phyloP scores from a whole-genome alignment of 2,329 filamentous ascomycete species.

The Apiospora marii region DNA sequence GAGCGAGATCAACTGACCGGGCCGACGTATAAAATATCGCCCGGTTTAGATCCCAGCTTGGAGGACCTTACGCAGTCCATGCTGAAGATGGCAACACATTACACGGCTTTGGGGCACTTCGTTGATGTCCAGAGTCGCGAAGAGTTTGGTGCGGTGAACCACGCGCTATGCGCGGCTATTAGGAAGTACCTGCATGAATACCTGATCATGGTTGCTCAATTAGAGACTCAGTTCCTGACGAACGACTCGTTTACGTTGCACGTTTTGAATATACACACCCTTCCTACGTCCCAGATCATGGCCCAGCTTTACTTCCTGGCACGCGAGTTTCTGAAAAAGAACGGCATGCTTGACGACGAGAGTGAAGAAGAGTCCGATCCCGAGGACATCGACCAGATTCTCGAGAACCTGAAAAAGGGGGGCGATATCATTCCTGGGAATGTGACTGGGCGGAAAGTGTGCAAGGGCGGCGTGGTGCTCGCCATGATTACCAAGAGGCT shows the following conservation, averaged over 20 bases:
- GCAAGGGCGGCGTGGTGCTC: constrained; percentile 96
- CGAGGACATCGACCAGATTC: constrained; percentile 90
- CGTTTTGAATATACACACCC: constrained; percentile 88
- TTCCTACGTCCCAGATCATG: constrained; percentile 91
- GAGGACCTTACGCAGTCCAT: constrained; percentile 88
- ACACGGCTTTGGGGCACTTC: constrained; percentile 89
- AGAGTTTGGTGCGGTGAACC: constrained; percentile 93
- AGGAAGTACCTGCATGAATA: constrained; percentile 93
- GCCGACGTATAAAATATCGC: constrained; percentile 79
- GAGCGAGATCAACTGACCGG: constrained; percentile 89
- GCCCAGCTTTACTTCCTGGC: constrained; percentile 87
- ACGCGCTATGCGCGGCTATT: constrained; percentile 94
- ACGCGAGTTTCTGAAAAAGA: constrained; percentile 86
- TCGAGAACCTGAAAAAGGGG: constrained; percentile 88
- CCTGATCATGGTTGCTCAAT: constrained; percentile 87
- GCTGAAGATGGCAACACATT: constrained; percentile 94
- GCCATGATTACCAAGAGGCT: constrained; percentile 85
- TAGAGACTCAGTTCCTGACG: constrained; percentile 91
- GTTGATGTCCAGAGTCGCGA: constrained; percentile 93
- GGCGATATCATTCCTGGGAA: constrained; percentile 81
- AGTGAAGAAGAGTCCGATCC: constrained; percentile 75
- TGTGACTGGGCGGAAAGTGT: constrained; percentile 87
- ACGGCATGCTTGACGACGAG: constrained; percentile 85
- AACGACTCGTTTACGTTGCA: constrained; percentile 91
- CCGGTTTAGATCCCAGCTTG: constrained; percentile 89